Base-by-base conservation (phyloP, 2,329 filamentous ascomycete genomes). In the Pyrenophora seminiperda region DNA sequence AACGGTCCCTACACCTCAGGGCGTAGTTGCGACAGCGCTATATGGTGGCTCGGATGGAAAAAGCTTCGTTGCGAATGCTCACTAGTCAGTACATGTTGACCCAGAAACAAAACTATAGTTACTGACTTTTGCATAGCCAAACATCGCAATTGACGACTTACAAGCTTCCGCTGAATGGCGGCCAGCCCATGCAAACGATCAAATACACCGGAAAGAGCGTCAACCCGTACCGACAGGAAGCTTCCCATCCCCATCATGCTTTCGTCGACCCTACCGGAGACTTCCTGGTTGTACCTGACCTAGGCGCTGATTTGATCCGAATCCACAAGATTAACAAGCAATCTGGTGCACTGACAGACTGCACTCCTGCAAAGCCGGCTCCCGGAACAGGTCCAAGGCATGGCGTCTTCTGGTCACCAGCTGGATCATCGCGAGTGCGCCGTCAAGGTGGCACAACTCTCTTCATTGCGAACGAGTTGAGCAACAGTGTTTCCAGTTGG, bases 261-360 rank as follows among this genome's bases (percentile, higher is more conserved):
- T 75, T 80, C 58, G 67, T 74, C 9, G 81, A 80, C 53, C 79
- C 77, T 0, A 79, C 78, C 0, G 78, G 78, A 10, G 65, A 73
- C 30, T 83, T 76, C 61, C 59, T 83, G 17, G 65, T 84, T 1
- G 73, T 76, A 6, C 76, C 80, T 1, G 82, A 84, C 54, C 75
- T 84, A 2, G 81, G 81, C 27, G 78, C 80, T 4, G 81, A 84
- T 58, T 61, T 80, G 17, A 72, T 83, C 44, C 81, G 80, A 49
- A 76, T 83, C 58, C 81, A 81, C 71, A 72, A 71, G 62, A 79
- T 83, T 59, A 72, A 80, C 56, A 57, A 74, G 17, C 50, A 44
- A 3, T 76, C 73, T 1, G 80, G 81, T 7, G 62, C 65, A 32
- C 74, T 83, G 14, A 77, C 75, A 1, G 71, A 76, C 10, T 81